Evolutionary conservation across 176 grass and related monocot genomes (phyloP), one percentile per base, ranked within the genome.

Genomic region (Oryza meridionalis): DNA sequence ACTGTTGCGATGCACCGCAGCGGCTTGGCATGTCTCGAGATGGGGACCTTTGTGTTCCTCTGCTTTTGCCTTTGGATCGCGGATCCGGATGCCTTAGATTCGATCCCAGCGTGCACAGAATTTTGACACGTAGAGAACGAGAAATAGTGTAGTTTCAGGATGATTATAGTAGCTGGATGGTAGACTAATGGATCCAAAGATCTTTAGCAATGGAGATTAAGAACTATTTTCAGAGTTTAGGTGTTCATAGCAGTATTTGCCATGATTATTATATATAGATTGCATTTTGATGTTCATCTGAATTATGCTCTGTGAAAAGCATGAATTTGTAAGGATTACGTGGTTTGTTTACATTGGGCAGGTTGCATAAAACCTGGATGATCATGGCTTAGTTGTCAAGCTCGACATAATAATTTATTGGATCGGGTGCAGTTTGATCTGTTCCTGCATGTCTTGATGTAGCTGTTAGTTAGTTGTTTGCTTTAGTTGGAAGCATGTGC

Each of bases 1-100:
- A 2, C 45, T 16, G 55, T 17, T 9, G 76, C 3, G 67, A 50
- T 72, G 84, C 76, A 58, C 17, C 3, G 70, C 40, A 22, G 70
- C 11, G 43, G 6, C 26, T 53, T 53, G 14, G 73, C 17, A 22
- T 73, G 25, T 15, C 38, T 46, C 16, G 4, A 21, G 43, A 11
- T 22, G 40, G 4, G 22, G 51, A n/a, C 14, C 17, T 53, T 55
- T 55, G 51, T 55, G 17, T 49, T 7, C n/a, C 4, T 50, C 40
- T 21, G 49, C 33, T 11, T 71, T 31, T 58, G n/a, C 59, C 33
- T n/a, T 58, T 58, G 53, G 17, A 27, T 65, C 45, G 65, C 19
- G 32, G 78, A 66, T 77, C 83, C 78, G 42, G 78, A 77, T 73
- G 33, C 78, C 5, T 65, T 69, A 77, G 44, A 67, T 89, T 72